Evolutionary conservation across 2,329 filamentous ascomycete species (phyloP), one percentile per base, ranked within the genome.

Genomic region (Colletotrichum sp.): DNA sequence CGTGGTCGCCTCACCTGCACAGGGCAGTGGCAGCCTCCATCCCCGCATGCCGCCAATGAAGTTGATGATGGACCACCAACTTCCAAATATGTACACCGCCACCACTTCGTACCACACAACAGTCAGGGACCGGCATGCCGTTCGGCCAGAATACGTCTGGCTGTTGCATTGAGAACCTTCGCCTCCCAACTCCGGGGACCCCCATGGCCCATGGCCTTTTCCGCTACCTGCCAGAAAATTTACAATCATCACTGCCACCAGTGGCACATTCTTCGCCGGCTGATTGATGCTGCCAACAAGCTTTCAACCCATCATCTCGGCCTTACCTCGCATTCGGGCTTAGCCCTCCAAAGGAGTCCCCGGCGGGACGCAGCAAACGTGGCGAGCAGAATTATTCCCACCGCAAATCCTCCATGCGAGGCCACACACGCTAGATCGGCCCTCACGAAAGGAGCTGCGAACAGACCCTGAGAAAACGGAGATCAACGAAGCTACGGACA

Each of bases 311-410:
- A 48, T 48, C 48, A 60, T 65, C 60, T 52, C 60, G 48, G 66
- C 48, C 39, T n/a, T 34, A 43, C 10, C 7, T 34, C 36, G 36
- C 72, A 22, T 22, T 70, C 55, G 27, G 27, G 72, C 34, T 56
- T 75, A 62, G 72, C 55, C 30, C 60, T 43, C 10, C 13, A 27
- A 22, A 25, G 22, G 22, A 7, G 25, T 71, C 68, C 36, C 30
- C 16, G 52, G 36, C 30, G 55, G 39, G 9, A 36, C n/a, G 28
- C 13, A 64, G 30, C 39, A 61, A 75, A 66, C 69, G 73, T 67
- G 73, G 73, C 43, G 70, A 75, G 62, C 69, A 67, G 73, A 68
- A 62, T 32, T 32, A 65, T 69, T 52, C 48, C 66, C 58, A 64
- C 52, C 48, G 22, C 18, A 36, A 39, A 27, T 32, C 30, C 58